Percentiles rank a stretch among this genome's conserved stretches.
Conservation (phyloP, 495 filamentous ascomycete genomes). For the Penicillium waksmanii region DNA sequence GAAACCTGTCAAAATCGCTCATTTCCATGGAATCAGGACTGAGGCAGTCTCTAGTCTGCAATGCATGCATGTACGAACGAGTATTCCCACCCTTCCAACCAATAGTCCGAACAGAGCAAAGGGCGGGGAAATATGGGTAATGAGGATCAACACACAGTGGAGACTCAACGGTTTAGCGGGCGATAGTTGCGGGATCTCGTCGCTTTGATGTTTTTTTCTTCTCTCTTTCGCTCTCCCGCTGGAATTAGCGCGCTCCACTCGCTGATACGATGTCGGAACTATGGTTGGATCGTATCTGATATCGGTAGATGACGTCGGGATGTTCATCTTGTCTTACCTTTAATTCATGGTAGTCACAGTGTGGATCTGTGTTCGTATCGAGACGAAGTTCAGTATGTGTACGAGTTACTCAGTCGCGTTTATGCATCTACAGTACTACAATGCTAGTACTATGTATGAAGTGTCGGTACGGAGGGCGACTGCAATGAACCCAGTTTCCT, state of each 20-base stretch:
- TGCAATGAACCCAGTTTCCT: no score
- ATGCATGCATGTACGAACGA: background rate
- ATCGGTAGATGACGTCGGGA: background rate
- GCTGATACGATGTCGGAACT: background rate
- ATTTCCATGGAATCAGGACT: no score
- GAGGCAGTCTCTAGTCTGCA: background rate
- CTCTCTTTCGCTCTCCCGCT: no score
- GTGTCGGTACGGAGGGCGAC: background rate
- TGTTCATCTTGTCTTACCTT: background rate
- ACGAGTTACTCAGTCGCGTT: background rate
- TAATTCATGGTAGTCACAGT: background rate
- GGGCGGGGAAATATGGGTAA: slow-evolving; percentile 5
- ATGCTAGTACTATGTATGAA: no score
- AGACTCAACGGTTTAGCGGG: background rate
- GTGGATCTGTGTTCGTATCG: background rate
- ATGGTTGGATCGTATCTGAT: background rate
- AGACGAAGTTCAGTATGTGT: background rate
- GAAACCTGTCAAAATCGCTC: no score
- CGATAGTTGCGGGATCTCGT: background rate
- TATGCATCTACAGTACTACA: background rate
- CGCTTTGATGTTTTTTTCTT: background rate
- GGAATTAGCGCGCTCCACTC: no score
- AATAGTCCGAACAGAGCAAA: background rate
- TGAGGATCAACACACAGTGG: slow-evolving; percentile 1
- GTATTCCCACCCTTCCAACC: background rate